Base-by-base conservation (phyloP, 305 asterid genomes). In the Fraxinus dipetala region DNA sequence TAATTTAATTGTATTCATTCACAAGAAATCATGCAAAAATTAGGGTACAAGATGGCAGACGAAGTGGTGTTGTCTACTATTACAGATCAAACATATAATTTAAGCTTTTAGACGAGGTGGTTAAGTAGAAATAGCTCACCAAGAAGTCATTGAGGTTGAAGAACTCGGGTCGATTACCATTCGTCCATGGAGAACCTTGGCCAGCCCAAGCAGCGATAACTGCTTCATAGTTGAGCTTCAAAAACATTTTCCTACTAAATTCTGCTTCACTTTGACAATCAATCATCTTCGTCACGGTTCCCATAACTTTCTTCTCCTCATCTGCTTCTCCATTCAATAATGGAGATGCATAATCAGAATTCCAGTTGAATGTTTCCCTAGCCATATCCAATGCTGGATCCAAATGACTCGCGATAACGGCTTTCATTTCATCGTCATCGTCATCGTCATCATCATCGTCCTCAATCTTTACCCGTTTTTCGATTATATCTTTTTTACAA, bases 121-220 rank as follows among this genome's bases (percentile, higher is more conserved):
- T 38, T 6, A 9, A 63, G 31, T 3, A 16, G 35, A 3, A 61
- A 24, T 69, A 40, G 13, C 31, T 31, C 89, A 93, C 96, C 95
- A 84, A 72, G 90, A 87, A 84, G 30, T 84, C 81, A 65, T 87
- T 84, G 0, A 86, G 87, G 78, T 87, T 51, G 67, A 80, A 79
- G 59, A 79, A 80, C n/a, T 87, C 89, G 0, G 95, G 94, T 61
- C 91, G 86, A 36, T 77, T 76, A 59, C 97, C 95, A 59, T 88
- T 85, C 0, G 89, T 83, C 98, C 97, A 92, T 10, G 97, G 97
- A 24, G 87, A 91, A 74, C 87, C 90, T 75, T 87, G 87, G 76
- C 81, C 61, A 51, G 86, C 89, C 98, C 98, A 94, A 80, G 97
- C 91, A 76, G 86, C 85, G 65, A 91, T 88, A 14, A 92, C 92